phyloP scores from a whole-genome alignment of 2,329 filamentous ascomycete genomes.

The Colletotrichum sojae region DNA sequence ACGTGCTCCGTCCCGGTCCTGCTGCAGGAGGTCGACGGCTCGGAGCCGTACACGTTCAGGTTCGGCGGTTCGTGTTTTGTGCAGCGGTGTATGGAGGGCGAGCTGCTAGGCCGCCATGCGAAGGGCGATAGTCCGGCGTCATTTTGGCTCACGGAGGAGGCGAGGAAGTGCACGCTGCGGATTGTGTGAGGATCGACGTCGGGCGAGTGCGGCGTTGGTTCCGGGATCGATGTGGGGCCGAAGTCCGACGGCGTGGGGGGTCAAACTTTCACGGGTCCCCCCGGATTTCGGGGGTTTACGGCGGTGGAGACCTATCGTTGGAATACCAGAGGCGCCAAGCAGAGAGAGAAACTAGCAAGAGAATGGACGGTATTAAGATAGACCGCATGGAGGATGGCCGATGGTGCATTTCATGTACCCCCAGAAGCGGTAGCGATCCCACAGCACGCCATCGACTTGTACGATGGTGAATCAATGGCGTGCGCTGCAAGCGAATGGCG shows the following conservation, averaged over 20 bases:
- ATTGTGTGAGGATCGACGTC: not conserved
- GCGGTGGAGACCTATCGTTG: too few species aligned
- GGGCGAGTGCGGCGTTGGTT: not conserved
- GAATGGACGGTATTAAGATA: too few species aligned
- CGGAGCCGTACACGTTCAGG: not conserved
- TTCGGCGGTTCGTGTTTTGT: not conserved
- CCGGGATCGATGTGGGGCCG: too few species aligned
- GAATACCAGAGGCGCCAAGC: too few species aligned
- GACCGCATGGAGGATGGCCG: too few species aligned
- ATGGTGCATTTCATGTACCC: not conserved
- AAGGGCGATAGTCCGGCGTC: not conserved
- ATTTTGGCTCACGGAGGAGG: not conserved
- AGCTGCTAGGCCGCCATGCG: not conserved
- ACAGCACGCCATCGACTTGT: slow-evolving; percentile 31
- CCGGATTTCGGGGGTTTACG: too few species aligned
- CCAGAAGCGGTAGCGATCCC: not conserved
- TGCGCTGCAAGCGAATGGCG: slow-evolving; percentile 36
- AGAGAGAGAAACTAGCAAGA: too few species aligned
- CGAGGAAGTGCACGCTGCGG: not conserved
- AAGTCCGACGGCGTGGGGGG: too few species aligned
- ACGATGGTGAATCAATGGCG: slow-evolving; percentile 39
- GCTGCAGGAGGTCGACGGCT: not conserved
- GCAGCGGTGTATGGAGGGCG: slow-evolving; percentile 15
- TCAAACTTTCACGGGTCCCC: too few species aligned
- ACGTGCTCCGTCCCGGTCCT: slow-evolving; percentile 7